Percentiles rank a stretch among this genome's conserved stretches.
These are phyloP conservation scores for Zygnema circumcarinatum DNA, from an alignment of 139 green algal species.

Conservation along the genomic window DNA sequence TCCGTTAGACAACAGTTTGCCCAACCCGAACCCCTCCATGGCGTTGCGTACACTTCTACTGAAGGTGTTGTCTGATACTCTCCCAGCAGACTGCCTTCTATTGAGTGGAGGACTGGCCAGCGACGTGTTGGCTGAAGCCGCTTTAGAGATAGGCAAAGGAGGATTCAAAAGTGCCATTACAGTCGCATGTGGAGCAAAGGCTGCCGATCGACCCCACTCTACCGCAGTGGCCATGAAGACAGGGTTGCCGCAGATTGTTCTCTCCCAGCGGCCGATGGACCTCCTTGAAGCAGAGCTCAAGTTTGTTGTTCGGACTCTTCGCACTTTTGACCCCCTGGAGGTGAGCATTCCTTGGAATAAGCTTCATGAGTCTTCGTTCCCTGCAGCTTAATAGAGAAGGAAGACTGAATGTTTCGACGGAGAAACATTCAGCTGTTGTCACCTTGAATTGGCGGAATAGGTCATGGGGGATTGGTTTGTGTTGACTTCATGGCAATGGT, in stretches of 20 bases:
- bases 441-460: too few species aligned
- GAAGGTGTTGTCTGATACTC: constrained; percentile 5
- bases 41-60: constrained; percentile 33
- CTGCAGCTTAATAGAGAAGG: too few species aligned
- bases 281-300: constrained; percentile 44
- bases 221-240: constrained; percentile 18
- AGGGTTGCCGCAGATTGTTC: constrained; percentile 2
- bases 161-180: constrained; percentile 17
- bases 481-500: too few species aligned
- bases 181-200: neutral
- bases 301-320: constrained; percentile 47
- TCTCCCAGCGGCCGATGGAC: constrained; percentile 10
- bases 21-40: too few species aligned
- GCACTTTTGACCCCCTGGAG: constrained; percentile 42
- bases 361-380: neutral
- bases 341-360: constrained; percentile 24
- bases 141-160: neutral
- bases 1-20: too few species aligned
- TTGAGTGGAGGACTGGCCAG: constrained; percentile 45
- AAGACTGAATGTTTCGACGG: too few species aligned
- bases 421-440: too few species aligned
- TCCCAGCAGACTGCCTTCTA: constrained; percentile 45
- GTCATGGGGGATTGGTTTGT: too few species aligned
- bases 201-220: constrained; percentile 11
- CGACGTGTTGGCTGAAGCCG: constrained; percentile 31